A percentile compares a stretch with the other conserved stretches of the same genome.
These are phyloP conservation scores for Tulasnella sp. DNA, from an alignment of 768 basidiomycete species.

Conservation along the genomic window DNA sequence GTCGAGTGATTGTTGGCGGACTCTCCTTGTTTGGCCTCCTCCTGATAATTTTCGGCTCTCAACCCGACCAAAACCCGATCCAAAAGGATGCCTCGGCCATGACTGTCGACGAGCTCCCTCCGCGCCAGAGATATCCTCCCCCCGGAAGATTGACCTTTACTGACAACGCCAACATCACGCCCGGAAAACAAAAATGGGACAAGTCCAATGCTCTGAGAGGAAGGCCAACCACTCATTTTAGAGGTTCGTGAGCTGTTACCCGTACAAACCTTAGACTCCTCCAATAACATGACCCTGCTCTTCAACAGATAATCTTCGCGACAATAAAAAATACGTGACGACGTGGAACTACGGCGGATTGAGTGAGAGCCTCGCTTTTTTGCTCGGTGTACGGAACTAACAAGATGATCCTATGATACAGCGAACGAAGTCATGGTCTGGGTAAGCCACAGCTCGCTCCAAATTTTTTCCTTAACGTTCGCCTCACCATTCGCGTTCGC, in stretches of 20 bases:
- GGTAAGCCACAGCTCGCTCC: neutral
- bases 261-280: neutral
- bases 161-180: neutral
- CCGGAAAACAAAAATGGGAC: neutral
- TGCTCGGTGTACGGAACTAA: neutral
- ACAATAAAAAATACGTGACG: constrained; percentile 1
- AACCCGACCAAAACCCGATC: neutral
- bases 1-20: neutral
- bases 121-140: neutral
- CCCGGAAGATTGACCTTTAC: neutral
- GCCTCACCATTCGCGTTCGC: neutral
- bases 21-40: neutral
- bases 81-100: neutral
- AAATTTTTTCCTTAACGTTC: neutral
- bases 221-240: neutral
- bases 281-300: neutral
- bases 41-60: neutral
- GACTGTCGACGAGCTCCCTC: neutral
- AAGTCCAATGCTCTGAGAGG: neutral
- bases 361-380: neutral
- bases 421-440: neutral
- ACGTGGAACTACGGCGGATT: constrained; percentile 5
- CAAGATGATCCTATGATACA: neutral
- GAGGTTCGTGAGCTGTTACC: neutral
- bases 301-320: neutral